Evolutionary conservation across 768 basidiomycete genomes (phyloP).

Genomic region (Leccinum uliginosum): DNA sequence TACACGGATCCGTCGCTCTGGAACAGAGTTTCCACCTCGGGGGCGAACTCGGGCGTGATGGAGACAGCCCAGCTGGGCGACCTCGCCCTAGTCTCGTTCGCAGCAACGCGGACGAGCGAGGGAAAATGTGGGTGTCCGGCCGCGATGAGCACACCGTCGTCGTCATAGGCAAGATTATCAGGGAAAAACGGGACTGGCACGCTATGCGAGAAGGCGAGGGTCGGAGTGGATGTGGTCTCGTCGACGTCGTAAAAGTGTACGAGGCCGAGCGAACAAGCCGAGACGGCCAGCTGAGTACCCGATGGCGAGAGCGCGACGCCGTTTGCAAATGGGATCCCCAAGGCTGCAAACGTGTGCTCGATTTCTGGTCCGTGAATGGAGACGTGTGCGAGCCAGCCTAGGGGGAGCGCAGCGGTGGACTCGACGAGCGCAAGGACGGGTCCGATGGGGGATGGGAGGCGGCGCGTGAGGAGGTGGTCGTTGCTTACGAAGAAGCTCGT

Average conservation of each 20-base stretch:
- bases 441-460: conserved; percentile 48
- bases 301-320: conserved; percentile 58
- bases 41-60: conserved; percentile 39
- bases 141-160: conserved; percentile 46
- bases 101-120: conserved; percentile 42
- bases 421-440: conserved; percentile 51
- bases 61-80: conserved; percentile 60
- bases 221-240: conserved; percentile 36
- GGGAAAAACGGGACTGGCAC: conserved; percentile 54
- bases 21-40: conserved; percentile 59
- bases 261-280: conserved; percentile 44
- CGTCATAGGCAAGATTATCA: conserved; percentile 59
- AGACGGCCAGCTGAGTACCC: conserved; percentile 50
- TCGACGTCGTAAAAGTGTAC: conserved; percentile 47
- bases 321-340: conserved; percentile 62
- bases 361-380: conserved; percentile 33
- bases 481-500: conserved; percentile 70
- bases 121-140: conserved; percentile 66
- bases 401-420: conserved; percentile 50
- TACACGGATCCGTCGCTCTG: conserved; percentile 69
- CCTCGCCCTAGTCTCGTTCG: conserved; percentile 34
- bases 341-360: conserved; percentile 37
- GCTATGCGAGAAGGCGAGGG: conserved; percentile 34
- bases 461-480: conserved; percentile 66
- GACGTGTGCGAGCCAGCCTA: conserved; percentile 58